phyloP scores from a whole-genome alignment of 805 yeast species.

The Kuraishia capsulata region DNA sequence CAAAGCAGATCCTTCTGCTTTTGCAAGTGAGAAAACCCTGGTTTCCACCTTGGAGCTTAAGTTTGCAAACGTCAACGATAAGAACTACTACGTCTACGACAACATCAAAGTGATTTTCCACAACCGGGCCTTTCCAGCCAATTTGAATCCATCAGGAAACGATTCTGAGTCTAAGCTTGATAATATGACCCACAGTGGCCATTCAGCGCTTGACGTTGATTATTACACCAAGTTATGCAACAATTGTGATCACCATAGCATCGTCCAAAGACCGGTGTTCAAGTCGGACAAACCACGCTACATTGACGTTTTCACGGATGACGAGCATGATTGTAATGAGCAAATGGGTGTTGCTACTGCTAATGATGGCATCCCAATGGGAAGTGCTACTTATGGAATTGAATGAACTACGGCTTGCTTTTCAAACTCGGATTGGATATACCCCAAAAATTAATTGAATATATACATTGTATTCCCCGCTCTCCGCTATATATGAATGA shows the following conservation, averaged over 20 bases:
- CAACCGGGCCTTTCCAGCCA: slow-evolving; percentile 5
- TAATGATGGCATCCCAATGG: no score
- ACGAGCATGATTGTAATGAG: neutral
- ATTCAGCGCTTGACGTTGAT: neutral
- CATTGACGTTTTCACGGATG: slow-evolving; percentile 2
- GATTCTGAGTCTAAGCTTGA: neutral
- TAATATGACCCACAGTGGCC: neutral
- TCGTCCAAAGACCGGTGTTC: neutral
- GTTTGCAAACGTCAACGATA: slow-evolving; percentile 16
- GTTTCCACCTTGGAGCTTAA: slow-evolving; percentile 18
- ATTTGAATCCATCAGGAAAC: neutral
- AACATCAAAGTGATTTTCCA: slow-evolving; percentile 20
- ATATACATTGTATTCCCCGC: no score
- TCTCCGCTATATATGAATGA: no score
- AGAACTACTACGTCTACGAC: slow-evolving; percentile 17
- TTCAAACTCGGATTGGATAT: no score
- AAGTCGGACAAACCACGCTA: neutral
- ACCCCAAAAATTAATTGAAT: no score
- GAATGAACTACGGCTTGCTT: no score
- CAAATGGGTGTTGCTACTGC: no score
- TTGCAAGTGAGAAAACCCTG: slow-evolving; percentile 3
- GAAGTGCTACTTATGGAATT: no score
- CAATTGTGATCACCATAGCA: neutral
- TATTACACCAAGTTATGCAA: neutral
- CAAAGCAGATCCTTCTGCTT: neutral